Base-by-base conservation (phyloP, 2,329 filamentous ascomycete species). In the Fusarium sp. region DNA sequence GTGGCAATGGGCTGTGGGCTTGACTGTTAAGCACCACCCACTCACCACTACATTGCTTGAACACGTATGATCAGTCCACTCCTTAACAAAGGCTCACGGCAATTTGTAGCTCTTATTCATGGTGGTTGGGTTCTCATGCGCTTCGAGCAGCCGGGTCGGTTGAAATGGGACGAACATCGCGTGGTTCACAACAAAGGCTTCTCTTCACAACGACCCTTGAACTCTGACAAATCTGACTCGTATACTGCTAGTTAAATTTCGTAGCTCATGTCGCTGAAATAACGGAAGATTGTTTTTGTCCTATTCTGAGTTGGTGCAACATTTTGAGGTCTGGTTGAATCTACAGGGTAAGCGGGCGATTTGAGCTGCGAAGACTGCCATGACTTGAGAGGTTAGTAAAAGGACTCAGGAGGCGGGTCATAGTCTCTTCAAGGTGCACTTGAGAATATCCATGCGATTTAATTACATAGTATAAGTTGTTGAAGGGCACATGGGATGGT, bases 371-470 rank as follows among this genome's bases (percentile, higher is more conserved):
- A 16, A 16, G 12, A 9, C 14, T 17, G 2, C 22, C 24, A 6
- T 24, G 14, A 10, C 22, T 24, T 1, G 12, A 9, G 12, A 16
- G 12, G 16, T 17, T 0, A 10, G 22, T 16, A 16, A 10, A 24
- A 16, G 14, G 22, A 16, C 14, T 17, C 5, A 2, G 14, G 14
- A 24, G 6, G 7, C 14, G 5, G 20, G 22, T 10, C 1, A 24
- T 24, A 3, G 22, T 9, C 12, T 24, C 8, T 16, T 14, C 1
- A 3, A 3, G 2, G 12, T 10, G 8, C 2, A 7, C 0, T 24
- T 3, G 6, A 9, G 6, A 2, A 24, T 24, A 2, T 5, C 6
- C 12, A 24, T 22, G 20, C 2, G 7, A 10, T 17, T 3, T 5
- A 10, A 2, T 24, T 16, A 8, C 7, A 24, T 22, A 16, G 10